Evolutionary conservation across 441 rosid species (phyloP).

Genomic region (Adansonia grandidieri): DNA sequence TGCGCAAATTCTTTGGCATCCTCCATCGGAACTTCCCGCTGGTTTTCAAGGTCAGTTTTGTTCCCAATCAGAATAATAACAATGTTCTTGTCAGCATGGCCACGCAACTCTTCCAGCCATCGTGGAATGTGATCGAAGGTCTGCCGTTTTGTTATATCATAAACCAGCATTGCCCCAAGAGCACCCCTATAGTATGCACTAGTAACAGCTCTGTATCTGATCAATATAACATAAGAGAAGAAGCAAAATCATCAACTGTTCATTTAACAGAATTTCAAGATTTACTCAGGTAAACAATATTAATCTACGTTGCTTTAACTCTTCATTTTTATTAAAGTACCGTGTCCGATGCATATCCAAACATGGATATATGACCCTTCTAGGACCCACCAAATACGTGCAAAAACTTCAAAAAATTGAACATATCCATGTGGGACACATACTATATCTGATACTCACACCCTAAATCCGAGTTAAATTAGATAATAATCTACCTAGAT

Average conservation of each 20-base stretch:
- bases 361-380: too few species aligned
- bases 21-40: constrained; percentile 56
- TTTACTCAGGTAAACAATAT: background rate
- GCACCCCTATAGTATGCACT: constrained; percentile 81
- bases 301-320: background rate
- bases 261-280: background rate
- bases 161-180: constrained; percentile 75
- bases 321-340: too few species aligned
- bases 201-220: constrained; percentile 81
- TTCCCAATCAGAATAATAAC: constrained; percentile 67
- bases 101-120: constrained; percentile 70
- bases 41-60: constrained; percentile 65
- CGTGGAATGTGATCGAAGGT: constrained; percentile 77
- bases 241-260: constrained; percentile 20
- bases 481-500: background rate
- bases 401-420: too few species aligned
- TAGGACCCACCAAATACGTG: too few species aligned
- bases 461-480: too few species aligned
- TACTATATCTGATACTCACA: too few species aligned
- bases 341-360: too few species aligned
- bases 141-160: constrained; percentile 58
- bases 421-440: too few species aligned
- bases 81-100: constrained; percentile 78
- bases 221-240: background rate
- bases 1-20: constrained; percentile 71